Evolutionary conservation across 1,284 basidiomycete genomes (phyloP), one percentile per base, ranked within the genome.

Genomic region (Tylopilus sp.): DNA sequence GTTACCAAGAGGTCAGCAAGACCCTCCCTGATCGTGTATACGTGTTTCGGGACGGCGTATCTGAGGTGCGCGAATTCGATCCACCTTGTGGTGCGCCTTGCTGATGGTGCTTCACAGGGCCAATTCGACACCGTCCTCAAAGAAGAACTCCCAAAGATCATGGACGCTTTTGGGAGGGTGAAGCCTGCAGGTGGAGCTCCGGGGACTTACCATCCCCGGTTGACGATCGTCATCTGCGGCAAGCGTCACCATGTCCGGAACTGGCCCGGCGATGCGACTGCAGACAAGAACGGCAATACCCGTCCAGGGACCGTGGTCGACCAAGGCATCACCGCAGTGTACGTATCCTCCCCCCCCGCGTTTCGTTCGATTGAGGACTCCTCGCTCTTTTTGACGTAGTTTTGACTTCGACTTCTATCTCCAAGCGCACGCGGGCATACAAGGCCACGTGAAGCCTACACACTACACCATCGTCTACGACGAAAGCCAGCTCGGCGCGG

Each of bases 361-460:
- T 25, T 25, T 3, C 23, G 23, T 6, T 23, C 23, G 23, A 26
- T 13, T 13, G 25, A 15, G 19, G 2, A 12, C 30, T 50, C 36
- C 31, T 55, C 34, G 47, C 9, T 5, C 6, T 12, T 19, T 21
- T 45, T 13, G 47, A 13, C 38, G 54, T 48, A 81, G 79, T 2
- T 86, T 80, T 60, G 80, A 84, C 50, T 85, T 82, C 51, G 87
- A 90, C 57, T 90, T 88, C 60, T 89, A 87, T 59, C 76, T 90
- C 0, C 88, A 89, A 71, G 81, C 87, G 0, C 86, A 88, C 56
- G 73, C 76, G 25, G 65, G 65, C 18, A 39, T 65, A 13, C 62
- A 65, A 23, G 64, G 64, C 8, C 61, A 66, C 21, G 65, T 81
- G 30, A 77, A 78, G 44, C 71, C 85, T 0, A 89, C 86, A 0